These are phyloP conservation scores for Elongisporangium anandrum DNA, from an alignment of 352 stramenopile genomes.

Conservation along the genomic window DNA sequence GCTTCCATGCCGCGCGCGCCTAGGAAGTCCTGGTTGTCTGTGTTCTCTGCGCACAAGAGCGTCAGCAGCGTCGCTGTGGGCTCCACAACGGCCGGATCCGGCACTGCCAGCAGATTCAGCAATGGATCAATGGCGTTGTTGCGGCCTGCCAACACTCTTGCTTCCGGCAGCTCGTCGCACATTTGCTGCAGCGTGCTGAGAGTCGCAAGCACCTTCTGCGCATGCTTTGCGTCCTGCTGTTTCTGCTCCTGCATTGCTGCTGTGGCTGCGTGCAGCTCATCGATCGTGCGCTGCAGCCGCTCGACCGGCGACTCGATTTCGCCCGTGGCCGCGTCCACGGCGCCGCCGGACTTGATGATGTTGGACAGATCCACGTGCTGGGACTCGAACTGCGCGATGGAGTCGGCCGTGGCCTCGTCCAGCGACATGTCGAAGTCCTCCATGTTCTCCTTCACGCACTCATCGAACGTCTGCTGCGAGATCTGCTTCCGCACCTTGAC, in stretches of 20 bases:
- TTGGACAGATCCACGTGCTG: slow-evolving; percentile 86
- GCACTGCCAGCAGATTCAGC: slow-evolving; percentile 24
- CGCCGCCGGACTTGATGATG: slow-evolving; percentile 50
- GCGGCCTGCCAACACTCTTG: slow-evolving; percentile 53
- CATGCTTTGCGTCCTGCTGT: slow-evolving; percentile 9
- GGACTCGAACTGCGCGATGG: slow-evolving; percentile 82
- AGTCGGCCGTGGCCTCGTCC: slow-evolving; percentile 74
- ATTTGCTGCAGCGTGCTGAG: slow-evolving; percentile 24
- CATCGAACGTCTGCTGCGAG: slow-evolving; percentile 89
- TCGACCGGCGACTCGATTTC: slow-evolving; percentile 12
- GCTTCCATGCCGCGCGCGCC: slow-evolving; percentile 31
- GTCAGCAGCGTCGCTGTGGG: slow-evolving; percentile 22
- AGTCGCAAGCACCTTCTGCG: slow-evolving; percentile 2
- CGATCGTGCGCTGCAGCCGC: slow-evolving; percentile 32
- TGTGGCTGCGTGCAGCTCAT: slow-evolving; percentile 12
- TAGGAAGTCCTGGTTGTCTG: slow-evolving; percentile 66
- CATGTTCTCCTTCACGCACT: slow-evolving; percentile 87
- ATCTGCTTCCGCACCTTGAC: slow-evolving; percentile 48
- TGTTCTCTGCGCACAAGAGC: slow-evolving; percentile 35
- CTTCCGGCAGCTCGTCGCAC: slow-evolving; percentile 40
- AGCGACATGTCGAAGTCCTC: slow-evolving; percentile 87
- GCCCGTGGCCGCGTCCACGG: background rate
- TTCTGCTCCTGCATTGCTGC: slow-evolving; percentile 1
- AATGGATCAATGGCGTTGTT: slow-evolving; percentile 52
- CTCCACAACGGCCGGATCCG: slow-evolving; percentile 5